phyloP scores from a whole-genome alignment of 208 protist genomes.

The Trichomonas gallinae region DNA sequence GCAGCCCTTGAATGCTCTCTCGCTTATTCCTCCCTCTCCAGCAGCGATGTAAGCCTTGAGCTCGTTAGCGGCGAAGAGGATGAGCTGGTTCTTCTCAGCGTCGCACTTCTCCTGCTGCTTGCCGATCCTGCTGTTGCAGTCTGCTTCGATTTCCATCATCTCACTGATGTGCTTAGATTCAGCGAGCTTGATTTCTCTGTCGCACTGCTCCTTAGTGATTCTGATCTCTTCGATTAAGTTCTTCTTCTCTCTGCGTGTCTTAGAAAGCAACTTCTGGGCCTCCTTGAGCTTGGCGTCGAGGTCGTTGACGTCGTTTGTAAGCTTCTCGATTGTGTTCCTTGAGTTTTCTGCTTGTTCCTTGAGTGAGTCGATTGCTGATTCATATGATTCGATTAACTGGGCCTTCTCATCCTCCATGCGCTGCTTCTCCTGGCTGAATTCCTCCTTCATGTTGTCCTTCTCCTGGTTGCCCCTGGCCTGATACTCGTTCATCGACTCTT shows the following conservation, averaged over 20 bases:
- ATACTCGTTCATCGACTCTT: neutral
- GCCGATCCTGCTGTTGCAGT: neutral
- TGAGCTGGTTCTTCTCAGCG: neutral
- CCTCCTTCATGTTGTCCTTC: neutral
- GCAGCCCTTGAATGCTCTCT: neutral
- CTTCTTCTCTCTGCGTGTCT: neutral
- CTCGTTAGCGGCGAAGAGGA: neutral
- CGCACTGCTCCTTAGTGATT: neutral
- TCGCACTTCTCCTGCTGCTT: neutral
- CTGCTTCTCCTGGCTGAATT: neutral
- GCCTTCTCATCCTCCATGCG: neutral
- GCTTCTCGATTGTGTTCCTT: neutral
- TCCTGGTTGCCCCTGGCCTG: neutral
- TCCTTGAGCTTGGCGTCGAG: neutral
- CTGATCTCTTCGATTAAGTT: neutral
- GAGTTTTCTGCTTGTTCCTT: neutral
- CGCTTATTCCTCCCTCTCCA: neutral
- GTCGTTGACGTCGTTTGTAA: neutral
- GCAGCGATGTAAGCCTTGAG: neutral
- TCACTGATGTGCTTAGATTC: neutral
- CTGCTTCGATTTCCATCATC: neutral
- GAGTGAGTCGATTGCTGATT: neutral
- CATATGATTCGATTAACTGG: neutral
- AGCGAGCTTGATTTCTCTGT: neutral
- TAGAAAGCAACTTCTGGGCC: neutral